Conservation (phyloP, 2,329 filamentous ascomycete species). For the Penicillium crustosum region DNA sequence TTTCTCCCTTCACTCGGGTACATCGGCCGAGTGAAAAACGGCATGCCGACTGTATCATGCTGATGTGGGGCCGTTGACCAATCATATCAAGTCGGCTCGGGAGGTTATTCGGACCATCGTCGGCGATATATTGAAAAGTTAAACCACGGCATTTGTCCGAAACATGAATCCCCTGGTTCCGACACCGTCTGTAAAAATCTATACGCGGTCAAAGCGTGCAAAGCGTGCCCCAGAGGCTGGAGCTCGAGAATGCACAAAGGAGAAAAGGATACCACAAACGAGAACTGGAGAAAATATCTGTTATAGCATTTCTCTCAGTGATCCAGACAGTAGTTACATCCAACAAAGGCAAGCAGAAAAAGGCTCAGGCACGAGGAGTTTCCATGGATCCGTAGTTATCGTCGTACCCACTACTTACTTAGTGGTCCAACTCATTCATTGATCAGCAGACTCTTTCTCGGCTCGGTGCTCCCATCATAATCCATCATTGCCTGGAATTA, state of each 20-base stretch:
- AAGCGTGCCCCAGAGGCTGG: neutral
- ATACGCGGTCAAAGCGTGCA: neutral
- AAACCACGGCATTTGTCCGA: conserved; percentile 12
- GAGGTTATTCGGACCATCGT: conserved; percentile 21
- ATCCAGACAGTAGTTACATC: neutral
- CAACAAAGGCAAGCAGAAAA: neutral
- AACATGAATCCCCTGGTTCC: conserved; percentile 1
- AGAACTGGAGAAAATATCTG: neutral
- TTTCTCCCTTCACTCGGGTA: neutral
- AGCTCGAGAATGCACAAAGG: neutral
- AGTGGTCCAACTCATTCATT: neutral
- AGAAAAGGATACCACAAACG: neutral
- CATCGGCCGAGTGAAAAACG: conserved; percentile 1
- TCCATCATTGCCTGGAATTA: conserved; percentile 5
- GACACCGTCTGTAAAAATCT: conserved; percentile 5
- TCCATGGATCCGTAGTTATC: neutral
- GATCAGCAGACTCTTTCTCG: neutral
- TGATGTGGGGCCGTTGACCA: conserved; percentile 7
- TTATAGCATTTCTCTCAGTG: neutral
- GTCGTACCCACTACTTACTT: conserved; percentile 3
- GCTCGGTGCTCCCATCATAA: conserved; percentile 6
- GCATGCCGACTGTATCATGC: conserved; percentile 14
- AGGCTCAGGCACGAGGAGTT: neutral
- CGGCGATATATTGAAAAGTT: conserved; percentile 15
- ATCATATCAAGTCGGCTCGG: conserved; percentile 17